Evolutionary conservation across 1,139 yeast genomes (phyloP).

Genomic region (Yamadazyma kanchanaburiensis): DNA sequence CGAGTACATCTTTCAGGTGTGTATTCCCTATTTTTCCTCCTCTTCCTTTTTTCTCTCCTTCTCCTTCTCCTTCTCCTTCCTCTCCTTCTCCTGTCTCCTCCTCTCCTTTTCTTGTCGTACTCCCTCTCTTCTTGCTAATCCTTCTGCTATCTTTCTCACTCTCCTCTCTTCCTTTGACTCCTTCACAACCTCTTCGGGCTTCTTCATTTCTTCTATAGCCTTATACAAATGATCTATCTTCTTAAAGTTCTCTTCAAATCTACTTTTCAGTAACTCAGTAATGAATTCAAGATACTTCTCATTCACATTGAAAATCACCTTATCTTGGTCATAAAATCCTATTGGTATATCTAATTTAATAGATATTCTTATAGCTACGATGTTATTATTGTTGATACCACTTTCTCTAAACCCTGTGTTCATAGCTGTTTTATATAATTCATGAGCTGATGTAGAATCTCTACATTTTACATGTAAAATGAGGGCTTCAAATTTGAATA

Average conservation of each 20-base stretch:
- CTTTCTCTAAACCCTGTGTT: conserved; percentile 83
- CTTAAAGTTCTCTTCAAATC: conserved; percentile 61
- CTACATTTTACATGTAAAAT: conserved; percentile 82
- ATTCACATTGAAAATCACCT: conserved; percentile 41
- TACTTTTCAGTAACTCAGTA: conserved; percentile 49
- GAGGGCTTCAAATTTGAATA: conserved; percentile 81
- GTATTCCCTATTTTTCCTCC: conserved; percentile 1
- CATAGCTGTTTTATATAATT: conserved; percentile 69
- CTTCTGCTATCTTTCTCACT: conserved; percentile 57
- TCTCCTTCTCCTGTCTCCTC: too few species aligned
- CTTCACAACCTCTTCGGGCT: conserved; percentile 5
- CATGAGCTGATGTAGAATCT: conserved; percentile 53
- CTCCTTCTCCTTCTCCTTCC: conserved; percentile 9
- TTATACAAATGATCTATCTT: conserved; percentile 49
- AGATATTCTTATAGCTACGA: conserved; percentile 76
- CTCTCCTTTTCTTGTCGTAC: conserved; percentile 22
- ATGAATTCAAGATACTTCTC: conserved; percentile 46
- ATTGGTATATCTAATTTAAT: conserved; percentile 73
- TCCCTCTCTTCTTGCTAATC: conserved; percentile 47
- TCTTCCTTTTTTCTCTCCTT: conserved; percentile 1
- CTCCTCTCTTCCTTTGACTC: conserved; percentile 55
- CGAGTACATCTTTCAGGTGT: too few species aligned
- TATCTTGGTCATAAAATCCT: conserved; percentile 43
- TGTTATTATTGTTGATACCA: conserved; percentile 75
- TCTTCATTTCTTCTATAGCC: conserved; percentile 33